Conservation (phyloP, 106 monocot genomes). For the Hemerocallis citrina region DNA sequence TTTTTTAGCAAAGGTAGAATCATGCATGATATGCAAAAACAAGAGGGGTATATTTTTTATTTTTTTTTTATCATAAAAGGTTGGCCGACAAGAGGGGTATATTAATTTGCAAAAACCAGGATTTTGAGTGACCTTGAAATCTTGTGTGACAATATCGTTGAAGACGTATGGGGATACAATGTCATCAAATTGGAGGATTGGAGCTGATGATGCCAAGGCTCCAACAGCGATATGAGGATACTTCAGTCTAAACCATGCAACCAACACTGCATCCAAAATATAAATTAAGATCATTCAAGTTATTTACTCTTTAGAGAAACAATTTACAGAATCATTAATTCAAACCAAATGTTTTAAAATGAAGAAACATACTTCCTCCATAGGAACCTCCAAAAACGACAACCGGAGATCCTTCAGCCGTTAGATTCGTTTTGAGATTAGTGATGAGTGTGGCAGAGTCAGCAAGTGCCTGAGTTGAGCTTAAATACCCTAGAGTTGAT, state of each 20-base stretch:
- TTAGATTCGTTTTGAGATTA: slow-evolving; percentile 75
- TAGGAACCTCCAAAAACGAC: slow-evolving; percentile 93
- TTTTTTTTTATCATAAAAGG: too few relatives aligned
- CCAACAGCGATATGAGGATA: slow-evolving; percentile 92
- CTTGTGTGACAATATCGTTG: slow-evolving; percentile 21
- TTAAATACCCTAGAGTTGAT: slow-evolving; percentile 65
- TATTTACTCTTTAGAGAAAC: too few relatives aligned
- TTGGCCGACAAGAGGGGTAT: too few relatives aligned
- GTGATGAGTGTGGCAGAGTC: slow-evolving; percentile 73
- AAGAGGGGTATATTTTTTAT: too few relatives aligned
- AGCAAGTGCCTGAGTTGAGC: slow-evolving; percentile 71
- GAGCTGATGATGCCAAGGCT: slow-evolving; percentile 87
- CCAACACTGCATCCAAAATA: slow-evolving; percentile 48
- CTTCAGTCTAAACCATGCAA: slow-evolving; percentile 97
- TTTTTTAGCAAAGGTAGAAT: too few relatives aligned
- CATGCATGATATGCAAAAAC: too few relatives aligned
- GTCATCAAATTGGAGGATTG: slow-evolving; percentile 81
- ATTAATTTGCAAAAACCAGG: too few relatives aligned
- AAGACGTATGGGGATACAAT: slow-evolving; percentile 46
- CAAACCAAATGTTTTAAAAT: too few relatives aligned
- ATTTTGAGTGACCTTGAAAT: slow-evolving; percentile 31
- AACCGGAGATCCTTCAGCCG: slow-evolving; percentile 78
- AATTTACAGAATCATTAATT: too few relatives aligned
- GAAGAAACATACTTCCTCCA: slow-evolving; percentile 92
- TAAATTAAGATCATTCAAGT: too few relatives aligned